phyloP scores from a whole-genome alignment of 495 filamentous ascomycete species.

The Xylaria flabelliformis region DNA sequence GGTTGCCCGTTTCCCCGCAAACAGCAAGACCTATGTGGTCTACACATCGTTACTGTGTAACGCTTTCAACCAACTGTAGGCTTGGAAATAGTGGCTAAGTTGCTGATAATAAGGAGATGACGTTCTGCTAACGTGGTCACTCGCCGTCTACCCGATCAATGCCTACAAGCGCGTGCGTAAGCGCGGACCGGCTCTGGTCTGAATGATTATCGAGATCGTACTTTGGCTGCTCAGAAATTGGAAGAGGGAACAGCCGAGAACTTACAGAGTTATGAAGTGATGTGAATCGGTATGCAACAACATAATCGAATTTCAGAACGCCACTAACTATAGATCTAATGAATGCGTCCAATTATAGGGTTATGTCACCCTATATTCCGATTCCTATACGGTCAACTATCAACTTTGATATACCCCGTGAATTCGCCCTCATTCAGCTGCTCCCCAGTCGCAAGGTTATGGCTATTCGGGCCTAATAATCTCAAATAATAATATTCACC shows the following conservation, averaged over 20 bases:
- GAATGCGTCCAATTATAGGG: neutral
- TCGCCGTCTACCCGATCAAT: neutral
- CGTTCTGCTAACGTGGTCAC: neutral
- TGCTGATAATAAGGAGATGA: neutral
- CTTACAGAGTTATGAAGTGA: neutral
- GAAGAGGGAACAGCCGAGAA: neutral
- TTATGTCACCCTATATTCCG: neutral
- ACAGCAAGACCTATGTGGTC: neutral
- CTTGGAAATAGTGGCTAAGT: neutral
- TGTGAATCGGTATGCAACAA: neutral
- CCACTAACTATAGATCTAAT: neutral
- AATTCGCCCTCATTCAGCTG: slow-evolving; percentile 34
- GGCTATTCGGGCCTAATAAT: slow-evolving; percentile 31
- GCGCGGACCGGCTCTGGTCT: neutral
- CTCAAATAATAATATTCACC: slow-evolving; percentile 35
- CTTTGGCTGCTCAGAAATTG: neutral
- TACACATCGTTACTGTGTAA: neutral
- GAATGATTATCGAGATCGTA: neutral
- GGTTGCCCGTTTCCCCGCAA: neutral
- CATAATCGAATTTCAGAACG: neutral
- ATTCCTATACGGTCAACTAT: neutral
- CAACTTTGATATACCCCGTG: slow-evolving; percentile 33
- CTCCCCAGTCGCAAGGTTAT: slow-evolving; percentile 32
- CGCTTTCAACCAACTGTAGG: neutral
- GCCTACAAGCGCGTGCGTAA: neutral